Conservation (phyloP, 2,329 filamentous ascomycete species). For the Pseudogymnoascus sp. region DNA sequence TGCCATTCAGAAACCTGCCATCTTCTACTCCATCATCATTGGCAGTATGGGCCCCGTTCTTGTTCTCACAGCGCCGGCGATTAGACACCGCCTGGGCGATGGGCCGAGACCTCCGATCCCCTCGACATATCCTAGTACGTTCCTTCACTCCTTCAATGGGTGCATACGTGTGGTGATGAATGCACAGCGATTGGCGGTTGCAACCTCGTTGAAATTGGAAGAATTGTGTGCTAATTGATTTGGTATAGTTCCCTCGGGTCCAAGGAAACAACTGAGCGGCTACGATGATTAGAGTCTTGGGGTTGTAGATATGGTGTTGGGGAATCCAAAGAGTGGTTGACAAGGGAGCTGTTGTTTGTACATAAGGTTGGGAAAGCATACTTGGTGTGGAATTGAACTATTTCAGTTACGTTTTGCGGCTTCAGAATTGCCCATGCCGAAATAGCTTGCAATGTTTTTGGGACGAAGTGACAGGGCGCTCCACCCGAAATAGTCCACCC, state of each 20-base stretch:
- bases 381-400: conserved; percentile 5
- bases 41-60: conserved; percentile 65
- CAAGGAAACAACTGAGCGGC: conserved; percentile 52
- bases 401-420: neutral
- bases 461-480: neutral
- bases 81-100: conserved; percentile 68
- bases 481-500: neutral
- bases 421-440: neutral
- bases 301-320: conserved; percentile 2
- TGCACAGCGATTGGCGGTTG: neutral
- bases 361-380: conserved; percentile 8
- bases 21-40: conserved; percentile 79
- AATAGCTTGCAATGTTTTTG: neutral
- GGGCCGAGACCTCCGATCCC: conserved; percentile 66
- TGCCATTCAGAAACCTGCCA: conserved; percentile 77
- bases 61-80: conserved; percentile 64
- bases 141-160: neutral
- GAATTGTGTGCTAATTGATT: conserved; percentile 18
- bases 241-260: conserved; percentile 47
- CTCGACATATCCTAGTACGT: conserved; percentile 86
- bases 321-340: neutral
- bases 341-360: conserved; percentile 10
- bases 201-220: neutral
- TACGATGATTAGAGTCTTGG: conserved; percentile 44
- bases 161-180: conserved; percentile 11